Evolutionary conservation across 2,329 filamentous ascomycete species (phyloP), one percentile per base, ranked within the genome.

Genomic region (Pseudogymnoascus sp.): DNA sequence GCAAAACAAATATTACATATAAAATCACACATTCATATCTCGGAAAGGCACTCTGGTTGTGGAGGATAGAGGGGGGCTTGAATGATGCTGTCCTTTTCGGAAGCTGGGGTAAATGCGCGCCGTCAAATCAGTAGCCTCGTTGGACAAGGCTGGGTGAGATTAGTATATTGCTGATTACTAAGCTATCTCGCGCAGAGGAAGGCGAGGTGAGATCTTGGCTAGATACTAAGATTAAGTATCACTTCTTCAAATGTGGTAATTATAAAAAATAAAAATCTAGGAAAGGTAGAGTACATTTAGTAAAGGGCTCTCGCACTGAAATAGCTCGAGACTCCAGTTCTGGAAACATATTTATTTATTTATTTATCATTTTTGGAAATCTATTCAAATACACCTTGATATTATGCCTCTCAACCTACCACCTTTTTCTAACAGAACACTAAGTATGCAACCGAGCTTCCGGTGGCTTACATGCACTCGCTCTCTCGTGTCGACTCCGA

Each of bases 101-200:
- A 57, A 57, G 10, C 50, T 57, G n/a, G 50, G 50, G 50, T 57
- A 57, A 57, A 57, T 57, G 50, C 50, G 50, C 10, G 9, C 28
- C 13, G 28, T 17, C 28, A 33, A 57, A 57, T 57, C 28, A 57
- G 50, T 57, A 57, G 50, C 50, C 50, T 57, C 28, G 50, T 57
- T 21, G 2, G 50, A 33, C 50, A 57, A 57, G 50, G 50, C 50
- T 33, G 17, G 8, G 47, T 19, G 13, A 9, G 26, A 19, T 57
- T 19, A 5, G 23, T n/a, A 11, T 2, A n/a, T n/a, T 33, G 0
- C 8, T 19, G n/a, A 33, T 57, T n/a, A 31, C 47, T 57, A 57
- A 57, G 47, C 47, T 4, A 13, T 1, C 15, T 57, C 26, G 1
- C n/a, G 15, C 11, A 2, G 10, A 8, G 36, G 23, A 28, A 28